A percentile compares a stretch with the other conserved stretches of the same genome.
Evolutionary conservation across 2,329 filamentous ascomycete species (phyloP).

Genomic region (Orbilia blumenaviensis): DNA sequence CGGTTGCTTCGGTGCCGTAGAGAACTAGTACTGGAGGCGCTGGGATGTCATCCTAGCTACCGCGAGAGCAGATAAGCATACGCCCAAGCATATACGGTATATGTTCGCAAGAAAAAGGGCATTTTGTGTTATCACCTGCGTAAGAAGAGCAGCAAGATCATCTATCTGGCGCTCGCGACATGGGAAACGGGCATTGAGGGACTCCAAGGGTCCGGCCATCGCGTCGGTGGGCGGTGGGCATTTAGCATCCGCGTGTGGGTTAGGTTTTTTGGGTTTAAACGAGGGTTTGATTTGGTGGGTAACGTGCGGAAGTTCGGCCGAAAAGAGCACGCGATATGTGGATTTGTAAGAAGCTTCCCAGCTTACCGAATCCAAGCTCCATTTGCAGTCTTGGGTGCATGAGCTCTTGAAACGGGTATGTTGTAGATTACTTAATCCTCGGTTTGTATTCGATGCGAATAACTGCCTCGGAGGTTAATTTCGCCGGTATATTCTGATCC

Average conservation of each 20-base stretch:
- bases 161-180: conserved; percentile 65
- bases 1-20: conserved; percentile 85
- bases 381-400: not conserved
- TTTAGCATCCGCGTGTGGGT: conserved; percentile 10
- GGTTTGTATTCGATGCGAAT: not conserved
- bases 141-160: conserved; percentile 63
- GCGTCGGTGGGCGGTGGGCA: conserved; percentile 2
- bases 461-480: conserved; percentile 1
- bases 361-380: not conserved
- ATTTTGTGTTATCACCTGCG: conserved; percentile 57
- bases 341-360: conserved; percentile 26
- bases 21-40: conserved; percentile 78
- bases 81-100: not conserved
- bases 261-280: conserved; percentile 2
- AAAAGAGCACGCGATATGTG: conserved; percentile 11
- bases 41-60: conserved; percentile 69
- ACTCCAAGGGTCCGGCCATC: conserved; percentile 42
- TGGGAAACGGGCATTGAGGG: conserved; percentile 61
- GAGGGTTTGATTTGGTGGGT: not conserved
- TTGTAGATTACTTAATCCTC: not conserved
- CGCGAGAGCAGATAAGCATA: not conserved
- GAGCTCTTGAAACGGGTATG: not conserved
- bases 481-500: conserved; percentile 8
- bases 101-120: not conserved
- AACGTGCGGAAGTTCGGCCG: conserved; percentile 27